A percentile compares a stretch with the other conserved stretches of the same genome.
These are phyloP conservation scores for Hypoxylon sp. DNA, from an alignment of 2,329 filamentous ascomycete genomes.

Conservation along the genomic window DNA sequence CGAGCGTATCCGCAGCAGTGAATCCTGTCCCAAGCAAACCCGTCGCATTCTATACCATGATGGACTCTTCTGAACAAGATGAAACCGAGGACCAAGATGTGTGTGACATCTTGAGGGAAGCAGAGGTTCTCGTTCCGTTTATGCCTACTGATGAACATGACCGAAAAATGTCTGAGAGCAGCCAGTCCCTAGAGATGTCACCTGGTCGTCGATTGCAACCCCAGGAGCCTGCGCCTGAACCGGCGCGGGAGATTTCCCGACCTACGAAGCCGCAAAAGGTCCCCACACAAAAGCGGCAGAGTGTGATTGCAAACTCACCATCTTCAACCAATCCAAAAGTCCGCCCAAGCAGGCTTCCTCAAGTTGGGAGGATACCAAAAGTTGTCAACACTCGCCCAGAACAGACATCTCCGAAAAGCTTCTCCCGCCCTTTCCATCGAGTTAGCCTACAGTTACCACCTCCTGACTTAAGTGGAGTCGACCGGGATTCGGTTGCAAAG, in stretches of 20 bases:
- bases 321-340: slow-evolving; percentile 30
- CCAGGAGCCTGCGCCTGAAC: background rate
- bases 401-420: slow-evolving; percentile 80
- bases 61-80: slow-evolving; percentile 70
- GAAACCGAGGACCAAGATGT: slow-evolving; percentile 57
- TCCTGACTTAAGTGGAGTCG: slow-evolving; percentile 47
- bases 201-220: slow-evolving; percentile 9
- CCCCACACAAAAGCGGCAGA: slow-evolving; percentile 14
- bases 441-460: slow-evolving; percentile 61
- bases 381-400: slow-evolving; percentile 79
- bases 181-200: slow-evolving; percentile 25
- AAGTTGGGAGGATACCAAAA: slow-evolving; percentile 87
- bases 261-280: slow-evolving; percentile 14
- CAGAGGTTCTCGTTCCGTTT: slow-evolving; percentile 54
- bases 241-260: background rate
- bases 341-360: slow-evolving; percentile 76
- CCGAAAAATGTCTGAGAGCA: slow-evolving; percentile 41
- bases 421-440: slow-evolving; percentile 83
- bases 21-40: slow-evolving; percentile 64
- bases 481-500: slow-evolving; percentile 61
- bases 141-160: slow-evolving; percentile 23
- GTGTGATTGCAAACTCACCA: background rate
- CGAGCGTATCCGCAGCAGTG: slow-evolving; percentile 62
- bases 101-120: slow-evolving; percentile 65
- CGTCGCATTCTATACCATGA: slow-evolving; percentile 71